Conservation (phyloP, 306 rosid species). For the Erythrophleum fordii region DNA sequence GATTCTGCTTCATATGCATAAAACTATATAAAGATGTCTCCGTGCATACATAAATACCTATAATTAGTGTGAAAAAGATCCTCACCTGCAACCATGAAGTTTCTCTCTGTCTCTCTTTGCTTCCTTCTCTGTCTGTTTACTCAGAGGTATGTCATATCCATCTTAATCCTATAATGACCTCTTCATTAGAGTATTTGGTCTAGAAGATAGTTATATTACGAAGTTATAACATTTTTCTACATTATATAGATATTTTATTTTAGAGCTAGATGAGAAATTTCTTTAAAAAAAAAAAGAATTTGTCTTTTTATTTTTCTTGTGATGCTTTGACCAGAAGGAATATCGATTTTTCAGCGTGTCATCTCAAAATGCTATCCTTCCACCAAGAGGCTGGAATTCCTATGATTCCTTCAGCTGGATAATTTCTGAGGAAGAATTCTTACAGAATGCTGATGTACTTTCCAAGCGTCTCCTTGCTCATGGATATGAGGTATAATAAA, state of each 20-base stretch:
- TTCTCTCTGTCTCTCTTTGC: slow-evolving; percentile 9
- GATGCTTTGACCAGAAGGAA: too few species aligned
- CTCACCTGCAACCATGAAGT: slow-evolving; percentile 40
- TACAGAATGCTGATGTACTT: slow-evolving; percentile 51
- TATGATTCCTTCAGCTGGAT: slow-evolving; percentile 73
- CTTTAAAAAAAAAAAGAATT: neutral
- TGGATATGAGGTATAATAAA: slow-evolving; percentile 35
- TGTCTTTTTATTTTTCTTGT: neutral
- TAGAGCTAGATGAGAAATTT: neutral
- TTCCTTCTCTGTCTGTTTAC: slow-evolving; percentile 39
- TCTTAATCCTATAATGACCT: neutral
- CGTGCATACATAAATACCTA: too few species aligned
- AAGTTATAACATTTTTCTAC: too few species aligned
- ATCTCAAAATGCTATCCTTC: slow-evolving; percentile 49
- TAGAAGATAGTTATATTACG: too few species aligned
- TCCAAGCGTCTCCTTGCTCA: neutral
- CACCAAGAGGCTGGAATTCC: slow-evolving; percentile 93
- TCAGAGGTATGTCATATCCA: slow-evolving; percentile 42
- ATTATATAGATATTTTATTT: too few species aligned
- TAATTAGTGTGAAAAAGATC: too few species aligned
- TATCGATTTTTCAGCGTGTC: slow-evolving; percentile 45
- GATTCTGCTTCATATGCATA: too few species aligned
- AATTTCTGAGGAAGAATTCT: slow-evolving; percentile 56
- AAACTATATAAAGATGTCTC: too few species aligned
- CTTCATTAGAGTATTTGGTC: too few species aligned